These are phyloP conservation scores for Setomelanomma holmii DNA, from an alignment of 2,329 filamentous ascomycete species.

Conservation along the genomic window DNA sequence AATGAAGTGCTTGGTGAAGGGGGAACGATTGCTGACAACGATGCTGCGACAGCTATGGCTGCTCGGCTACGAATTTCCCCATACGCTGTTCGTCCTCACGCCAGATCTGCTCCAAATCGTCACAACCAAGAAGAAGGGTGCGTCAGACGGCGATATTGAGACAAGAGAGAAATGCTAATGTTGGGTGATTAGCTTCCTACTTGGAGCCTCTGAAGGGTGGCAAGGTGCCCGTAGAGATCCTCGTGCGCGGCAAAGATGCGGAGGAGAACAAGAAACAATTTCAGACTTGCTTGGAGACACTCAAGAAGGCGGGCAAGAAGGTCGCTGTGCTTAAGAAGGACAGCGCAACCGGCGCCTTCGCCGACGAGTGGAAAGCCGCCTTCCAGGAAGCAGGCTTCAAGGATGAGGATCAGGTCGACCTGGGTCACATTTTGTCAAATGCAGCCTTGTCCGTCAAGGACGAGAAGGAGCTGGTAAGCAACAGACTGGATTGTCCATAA, in stretches of 20 bases:
- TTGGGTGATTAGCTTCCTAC: conserved; percentile 76
- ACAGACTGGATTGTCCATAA: not conserved
- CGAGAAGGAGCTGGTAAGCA: conserved; percentile 78
- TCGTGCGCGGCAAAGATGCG: conserved; percentile 89
- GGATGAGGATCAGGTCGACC: conserved; percentile 87
- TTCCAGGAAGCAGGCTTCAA: conserved; percentile 76
- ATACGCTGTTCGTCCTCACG: conserved; percentile 92
- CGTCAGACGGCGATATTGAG: conserved; percentile 5
- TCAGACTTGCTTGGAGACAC: conserved; percentile 79
- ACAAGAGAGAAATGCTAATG: conserved; percentile 27
- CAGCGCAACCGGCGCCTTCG: conserved; percentile 82
- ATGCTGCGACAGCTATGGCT: conserved; percentile 81
- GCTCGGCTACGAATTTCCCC: conserved; percentile 96
- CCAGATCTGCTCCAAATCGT: conserved; percentile 87
- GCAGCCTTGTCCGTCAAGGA: conserved; percentile 92
- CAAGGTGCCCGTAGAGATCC: conserved; percentile 89
- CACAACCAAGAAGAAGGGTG: conserved; percentile 97
- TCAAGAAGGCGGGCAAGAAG: conserved; percentile 91
- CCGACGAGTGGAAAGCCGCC: conserved; percentile 93
- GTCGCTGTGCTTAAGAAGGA: conserved; percentile 88
- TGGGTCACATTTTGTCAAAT: conserved; percentile 79
- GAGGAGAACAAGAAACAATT: conserved; percentile 93
- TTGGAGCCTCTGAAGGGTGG: conserved; percentile 90
- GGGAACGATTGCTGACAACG: conserved; percentile 29
- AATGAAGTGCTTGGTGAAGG: conserved; percentile 2